Conservation (phyloP, 2,329 filamentous ascomycete species). For the Tolypocladium sp. region DNA sequence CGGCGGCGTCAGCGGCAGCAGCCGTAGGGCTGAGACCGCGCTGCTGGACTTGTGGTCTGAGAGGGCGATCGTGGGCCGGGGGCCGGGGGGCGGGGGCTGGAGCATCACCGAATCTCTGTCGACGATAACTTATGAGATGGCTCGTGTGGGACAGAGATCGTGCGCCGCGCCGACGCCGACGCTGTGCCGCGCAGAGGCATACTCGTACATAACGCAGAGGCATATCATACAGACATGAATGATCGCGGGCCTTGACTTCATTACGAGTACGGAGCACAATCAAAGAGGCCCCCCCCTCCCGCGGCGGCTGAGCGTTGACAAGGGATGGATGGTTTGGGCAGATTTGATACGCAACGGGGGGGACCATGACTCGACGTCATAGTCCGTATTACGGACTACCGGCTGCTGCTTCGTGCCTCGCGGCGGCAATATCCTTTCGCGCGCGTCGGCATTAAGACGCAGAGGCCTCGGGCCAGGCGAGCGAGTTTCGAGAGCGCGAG, state of each 20-base stretch:
- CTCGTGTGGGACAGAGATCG: conserved; percentile 5
- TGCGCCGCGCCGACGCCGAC: not conserved
- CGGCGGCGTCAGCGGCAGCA: not conserved
- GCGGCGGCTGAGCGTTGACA: not conserved
- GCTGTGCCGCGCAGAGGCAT: not conserved
- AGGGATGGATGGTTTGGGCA: not conserved
- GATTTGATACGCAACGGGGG: not conserved
- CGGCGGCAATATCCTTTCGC: not conserved
- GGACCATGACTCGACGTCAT: not conserved
- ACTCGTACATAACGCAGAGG: no score
- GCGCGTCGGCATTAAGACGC: not conserved
- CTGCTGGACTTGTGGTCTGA: not conserved
- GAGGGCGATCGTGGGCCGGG: not conserved
- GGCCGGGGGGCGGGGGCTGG: not conserved
- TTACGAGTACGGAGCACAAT: not conserved
- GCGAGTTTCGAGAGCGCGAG: not conserved
- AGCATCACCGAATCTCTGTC: not conserved
- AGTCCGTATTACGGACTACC: no score
- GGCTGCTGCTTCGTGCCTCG: no score
- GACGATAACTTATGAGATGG: conserved; percentile 1
- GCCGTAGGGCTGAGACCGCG: conserved; percentile 3
- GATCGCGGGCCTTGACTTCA: no score
- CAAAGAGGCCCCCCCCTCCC: not conserved
- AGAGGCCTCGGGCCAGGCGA: no score
- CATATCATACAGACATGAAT: not conserved